Conservation (phyloP, 179 eudicot species). For the Beta corolliflora region DNA sequence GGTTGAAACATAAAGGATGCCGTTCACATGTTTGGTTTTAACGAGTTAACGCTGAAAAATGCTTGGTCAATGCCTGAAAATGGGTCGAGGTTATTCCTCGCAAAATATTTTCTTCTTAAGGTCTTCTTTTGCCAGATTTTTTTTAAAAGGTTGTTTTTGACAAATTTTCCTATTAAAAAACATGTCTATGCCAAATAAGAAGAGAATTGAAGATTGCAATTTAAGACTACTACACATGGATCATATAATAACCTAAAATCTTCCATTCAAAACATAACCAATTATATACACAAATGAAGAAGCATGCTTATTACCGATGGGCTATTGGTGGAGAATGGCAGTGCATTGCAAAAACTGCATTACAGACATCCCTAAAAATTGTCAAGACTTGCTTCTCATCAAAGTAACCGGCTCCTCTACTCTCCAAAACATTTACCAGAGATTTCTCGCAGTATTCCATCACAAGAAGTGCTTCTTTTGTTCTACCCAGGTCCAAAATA, state of each 20-base stretch:
- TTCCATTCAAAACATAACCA: neutral
- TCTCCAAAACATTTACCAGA: conserved; percentile 81
- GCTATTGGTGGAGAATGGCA: conserved; percentile 95
- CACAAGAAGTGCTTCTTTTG: conserved; percentile 87
- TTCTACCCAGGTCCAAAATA: conserved; percentile 90
- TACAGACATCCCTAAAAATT: conserved; percentile 89
- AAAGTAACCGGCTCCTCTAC: conserved; percentile 84
- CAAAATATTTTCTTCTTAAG: too few relatives aligned
- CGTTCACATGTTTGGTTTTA: too few relatives aligned
- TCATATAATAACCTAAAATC: neutral
- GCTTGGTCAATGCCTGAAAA: too few relatives aligned
- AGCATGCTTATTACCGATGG: conserved; percentile 63
- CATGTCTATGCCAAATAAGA: neutral
- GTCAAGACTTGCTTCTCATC: conserved; percentile 81
- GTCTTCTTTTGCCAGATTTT: too few relatives aligned
- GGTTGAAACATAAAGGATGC: too few relatives aligned
- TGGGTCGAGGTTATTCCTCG: too few relatives aligned
- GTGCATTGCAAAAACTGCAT: conserved; percentile 98
- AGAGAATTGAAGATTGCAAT: neutral
- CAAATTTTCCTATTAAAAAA: too few relatives aligned
- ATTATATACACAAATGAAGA: neutral
- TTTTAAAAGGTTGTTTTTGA: too few relatives aligned
- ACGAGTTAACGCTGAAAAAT: too few relatives aligned
- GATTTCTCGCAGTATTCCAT: conserved; percentile 97
- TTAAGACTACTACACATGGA: neutral